Base-by-base conservation (phyloP, 2,329 filamentous ascomycete species). In the Paracorniculantispora psalliotae region DNA sequence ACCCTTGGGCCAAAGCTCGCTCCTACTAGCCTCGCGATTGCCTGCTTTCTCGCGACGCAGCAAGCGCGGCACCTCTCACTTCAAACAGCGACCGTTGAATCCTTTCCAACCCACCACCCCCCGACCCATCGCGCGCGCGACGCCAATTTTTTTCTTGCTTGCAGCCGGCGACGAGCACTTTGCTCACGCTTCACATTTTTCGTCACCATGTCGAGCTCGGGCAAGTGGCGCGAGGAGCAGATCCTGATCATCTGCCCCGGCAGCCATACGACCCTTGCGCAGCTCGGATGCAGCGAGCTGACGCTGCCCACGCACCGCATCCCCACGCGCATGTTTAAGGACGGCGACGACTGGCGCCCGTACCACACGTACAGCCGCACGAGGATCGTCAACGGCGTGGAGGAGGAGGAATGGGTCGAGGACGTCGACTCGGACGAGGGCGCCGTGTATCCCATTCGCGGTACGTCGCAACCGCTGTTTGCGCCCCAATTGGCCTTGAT, bases 241-340 rank as follows among this genome's bases (percentile, higher is more conserved):
- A 75, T 85, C 68, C 81, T 86, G 69, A 74, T 92, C 71, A 86
- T 92, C 75, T 88, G 87, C 73, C 89, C 89, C 35, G 92, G 92
- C 70, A 96, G 92, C 72, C 87, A 89, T 75, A 93, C 88, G 64
- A 96, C 92, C 61, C 85, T 96, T 77, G 92, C 92, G 65, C 92
- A 96, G 81, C 83, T 96, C 43, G 92, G 92, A 54, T 88, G 94
- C 67, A 87, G 86, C 67, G 92, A 97, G 78, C 88, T 97, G 73
- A 96, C 92, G 37, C 92, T 92, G 46, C 91, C 94, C n/a, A 83
- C 87, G 62, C 84, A 90, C 72, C 90, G 92, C 65, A 84, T 97
- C 65, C 86, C 90, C 33, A 97, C 93, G 74, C 89, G 94, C 77
- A 96, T 99, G 92, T 99, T 97, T 56, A 85, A 87, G 65, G 92